Conservation (phyloP, 1,284 basidiomycete species). For the Bondarzewia mesenterica region DNA sequence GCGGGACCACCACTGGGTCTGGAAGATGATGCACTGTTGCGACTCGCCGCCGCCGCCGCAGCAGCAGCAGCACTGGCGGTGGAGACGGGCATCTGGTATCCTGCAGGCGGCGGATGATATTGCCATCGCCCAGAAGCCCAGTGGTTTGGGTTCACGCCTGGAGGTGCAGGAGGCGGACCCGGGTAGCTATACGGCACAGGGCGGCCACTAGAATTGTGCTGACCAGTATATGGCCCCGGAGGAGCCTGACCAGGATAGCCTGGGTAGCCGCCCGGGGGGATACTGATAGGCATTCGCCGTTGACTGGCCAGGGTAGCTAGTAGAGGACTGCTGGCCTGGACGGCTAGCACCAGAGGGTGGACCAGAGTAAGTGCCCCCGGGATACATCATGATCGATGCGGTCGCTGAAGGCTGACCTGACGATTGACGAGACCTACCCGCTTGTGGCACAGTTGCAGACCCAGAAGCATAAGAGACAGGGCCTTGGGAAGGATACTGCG, state of each 20-base stretch:
- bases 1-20: neutral
- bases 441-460: neutral
- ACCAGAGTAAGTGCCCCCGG: no score
- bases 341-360: neutral
- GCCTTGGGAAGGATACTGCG: neutral
- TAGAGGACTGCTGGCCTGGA: neutral
- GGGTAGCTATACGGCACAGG: slow-evolving; percentile 7
- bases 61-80: slow-evolving; percentile 6
- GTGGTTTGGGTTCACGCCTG: slow-evolving; percentile 32
- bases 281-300: no score
- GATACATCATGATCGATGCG: no score
- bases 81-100: neutral
- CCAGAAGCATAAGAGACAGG: neutral
- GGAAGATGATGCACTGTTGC: slow-evolving; percentile 13
- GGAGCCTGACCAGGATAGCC: slow-evolving; percentile 9
- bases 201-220: neutral
- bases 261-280: slow-evolving; percentile 3
- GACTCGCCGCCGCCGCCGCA: slow-evolving; percentile 17
- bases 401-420: no score
- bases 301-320: neutral
- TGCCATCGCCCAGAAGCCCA: slow-evolving; percentile 43
- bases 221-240: neutral
- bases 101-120: slow-evolving; percentile 27
- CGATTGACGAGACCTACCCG: no score
- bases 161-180: slow-evolving; percentile 21